Conservation (phyloP, 2,329 filamentous ascomycete genomes). For the Penicillium brasilianum region DNA sequence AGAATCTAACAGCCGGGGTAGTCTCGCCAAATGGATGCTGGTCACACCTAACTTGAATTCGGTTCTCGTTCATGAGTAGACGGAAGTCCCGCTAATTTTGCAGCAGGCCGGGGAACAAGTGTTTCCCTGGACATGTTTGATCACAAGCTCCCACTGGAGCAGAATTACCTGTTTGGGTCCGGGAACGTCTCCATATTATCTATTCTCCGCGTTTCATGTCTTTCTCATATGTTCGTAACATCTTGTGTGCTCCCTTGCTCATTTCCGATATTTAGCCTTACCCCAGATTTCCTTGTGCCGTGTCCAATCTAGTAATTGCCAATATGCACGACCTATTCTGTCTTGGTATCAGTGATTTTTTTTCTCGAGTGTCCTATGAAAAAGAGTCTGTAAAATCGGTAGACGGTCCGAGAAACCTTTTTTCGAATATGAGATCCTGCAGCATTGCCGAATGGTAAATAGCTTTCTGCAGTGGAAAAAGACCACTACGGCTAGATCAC, state of each 20-base stretch:
- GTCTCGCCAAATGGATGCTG: background rate
- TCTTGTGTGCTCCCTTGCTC: background rate
- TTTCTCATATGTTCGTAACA: background rate
- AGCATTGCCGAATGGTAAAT: background rate
- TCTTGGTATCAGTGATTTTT: background rate
- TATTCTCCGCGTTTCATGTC: background rate
- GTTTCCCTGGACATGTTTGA: background rate
- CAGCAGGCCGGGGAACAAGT: background rate
- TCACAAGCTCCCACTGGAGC: background rate
- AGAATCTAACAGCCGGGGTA: background rate
- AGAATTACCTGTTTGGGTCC: conserved; percentile 13
- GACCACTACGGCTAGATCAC: conserved; percentile 1
- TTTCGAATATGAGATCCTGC: background rate
- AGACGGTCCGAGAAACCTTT: background rate
- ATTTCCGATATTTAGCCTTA: background rate
- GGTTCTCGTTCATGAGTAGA: background rate
- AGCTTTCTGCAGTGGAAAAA: background rate
- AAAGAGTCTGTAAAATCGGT: background rate
- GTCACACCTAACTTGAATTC: background rate
- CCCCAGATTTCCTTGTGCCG: background rate
- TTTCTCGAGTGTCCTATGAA: background rate
- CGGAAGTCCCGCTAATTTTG: background rate
- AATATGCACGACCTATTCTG: conserved; percentile 6
- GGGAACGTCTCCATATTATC: conserved; percentile 14
- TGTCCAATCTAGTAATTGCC: conserved; percentile 10